Evolutionary conservation across 345 rosid species (phyloP).

Genomic region (Erodium maritimum): DNA sequence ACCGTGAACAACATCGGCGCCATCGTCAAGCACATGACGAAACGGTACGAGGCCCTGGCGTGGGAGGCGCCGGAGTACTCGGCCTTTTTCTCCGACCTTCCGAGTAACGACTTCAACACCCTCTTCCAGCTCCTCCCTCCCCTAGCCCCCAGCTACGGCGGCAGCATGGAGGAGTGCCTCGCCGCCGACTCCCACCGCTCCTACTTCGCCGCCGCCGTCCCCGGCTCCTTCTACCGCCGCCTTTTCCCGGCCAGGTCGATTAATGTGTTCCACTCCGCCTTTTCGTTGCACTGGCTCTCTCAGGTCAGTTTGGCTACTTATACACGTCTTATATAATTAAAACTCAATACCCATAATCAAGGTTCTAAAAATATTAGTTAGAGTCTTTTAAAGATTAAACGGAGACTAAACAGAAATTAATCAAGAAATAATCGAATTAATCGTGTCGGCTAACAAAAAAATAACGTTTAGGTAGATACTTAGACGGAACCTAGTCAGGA

Average conservation of each 20-base stretch:
- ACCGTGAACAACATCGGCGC: slow-evolving; percentile 51
- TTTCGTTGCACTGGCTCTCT: slow-evolving; percentile 94
- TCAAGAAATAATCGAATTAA: too few species aligned
- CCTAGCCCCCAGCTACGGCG: slow-evolving; percentile 25
- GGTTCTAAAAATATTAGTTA: too few species aligned
- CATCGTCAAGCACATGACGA: slow-evolving; percentile 69
- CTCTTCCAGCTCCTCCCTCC: slow-evolving; percentile 87
- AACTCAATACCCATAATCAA: too few species aligned
- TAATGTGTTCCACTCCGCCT: slow-evolving; percentile 79
- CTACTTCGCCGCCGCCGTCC: slow-evolving; percentile 74
- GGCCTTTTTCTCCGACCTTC: slow-evolving; percentile 84
- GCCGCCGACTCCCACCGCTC: slow-evolving; percentile 64
- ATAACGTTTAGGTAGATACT: too few species aligned
- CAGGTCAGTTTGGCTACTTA: slow-evolving; percentile 30
- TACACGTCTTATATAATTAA: too few species aligned
- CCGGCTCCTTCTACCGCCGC: slow-evolving; percentile 80
- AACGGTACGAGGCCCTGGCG: slow-evolving; percentile 49
- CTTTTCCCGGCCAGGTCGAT: slow-evolving; percentile 75
- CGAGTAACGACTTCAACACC: slow-evolving; percentile 90
- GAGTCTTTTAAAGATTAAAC: too few species aligned
- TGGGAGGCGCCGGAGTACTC: slow-evolving; percentile 62
- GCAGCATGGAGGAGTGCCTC: slow-evolving; percentile 79
- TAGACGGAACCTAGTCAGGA: too few species aligned
- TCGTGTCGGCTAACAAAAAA: too few species aligned
- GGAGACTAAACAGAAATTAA: too few species aligned